Conservation (phyloP, 345 rosid genomes). For the Syzygium grande region DNA sequence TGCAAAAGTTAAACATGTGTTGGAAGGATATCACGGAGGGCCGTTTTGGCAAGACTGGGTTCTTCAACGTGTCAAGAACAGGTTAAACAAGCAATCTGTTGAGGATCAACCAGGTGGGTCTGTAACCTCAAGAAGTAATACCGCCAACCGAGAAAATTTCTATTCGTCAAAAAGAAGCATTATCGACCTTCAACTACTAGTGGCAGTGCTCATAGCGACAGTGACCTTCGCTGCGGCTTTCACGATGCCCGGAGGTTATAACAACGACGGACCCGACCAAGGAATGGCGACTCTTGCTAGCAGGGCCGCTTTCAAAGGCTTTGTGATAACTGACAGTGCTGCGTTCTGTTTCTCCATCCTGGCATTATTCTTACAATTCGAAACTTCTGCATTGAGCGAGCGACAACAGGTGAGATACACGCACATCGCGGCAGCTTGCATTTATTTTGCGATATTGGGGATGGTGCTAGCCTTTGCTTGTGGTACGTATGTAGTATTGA, state of each 20-base stretch:
- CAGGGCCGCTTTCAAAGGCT: background rate
- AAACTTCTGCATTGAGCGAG: no score
- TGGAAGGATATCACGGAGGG: rapidly evolving
- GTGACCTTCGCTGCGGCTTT: background rate
- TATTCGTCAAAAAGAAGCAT: rapidly evolving
- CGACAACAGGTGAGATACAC: no score
- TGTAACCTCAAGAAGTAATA: background rate
- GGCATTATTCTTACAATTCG: rapidly evolving
- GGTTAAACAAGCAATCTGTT: background rate
- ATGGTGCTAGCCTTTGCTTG: background rate
- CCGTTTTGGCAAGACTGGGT: rapidly evolving
- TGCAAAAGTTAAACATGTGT: rapidly evolving
- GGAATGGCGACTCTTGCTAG: background rate
- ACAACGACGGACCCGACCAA: rapidly evolving
- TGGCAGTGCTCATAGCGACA: background rate
- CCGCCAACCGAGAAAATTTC: rapidly evolving
- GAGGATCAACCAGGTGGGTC: background rate
- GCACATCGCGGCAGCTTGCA: rapidly evolving
- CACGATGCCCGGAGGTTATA: background rate
- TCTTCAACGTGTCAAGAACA: rapidly evolving
- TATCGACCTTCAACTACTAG: background rate
- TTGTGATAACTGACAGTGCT: background rate
- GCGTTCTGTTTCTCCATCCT: rapidly evolving
- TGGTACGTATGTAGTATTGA: background rate
- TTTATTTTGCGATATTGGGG: rapidly evolving